Evolutionary conservation across 768 basidiomycete genomes (phyloP).

Genomic region (Tulasnella calospora): DNA sequence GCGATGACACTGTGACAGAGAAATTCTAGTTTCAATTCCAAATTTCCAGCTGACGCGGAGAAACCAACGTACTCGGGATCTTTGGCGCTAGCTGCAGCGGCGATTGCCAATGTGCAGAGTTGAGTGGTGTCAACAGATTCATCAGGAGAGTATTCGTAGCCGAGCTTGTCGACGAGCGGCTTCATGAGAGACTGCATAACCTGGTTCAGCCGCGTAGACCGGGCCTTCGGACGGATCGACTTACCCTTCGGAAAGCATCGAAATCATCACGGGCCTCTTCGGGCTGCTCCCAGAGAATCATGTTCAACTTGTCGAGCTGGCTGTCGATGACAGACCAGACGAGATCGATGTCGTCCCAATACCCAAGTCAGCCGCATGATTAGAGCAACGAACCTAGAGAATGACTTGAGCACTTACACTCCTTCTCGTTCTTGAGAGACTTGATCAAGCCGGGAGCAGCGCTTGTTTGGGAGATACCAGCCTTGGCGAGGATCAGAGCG

Average conservation of each 20-base stretch:
- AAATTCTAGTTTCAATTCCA: conserved; percentile 28
- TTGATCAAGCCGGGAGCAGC: conserved; percentile 69
- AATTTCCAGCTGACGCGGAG: not conserved
- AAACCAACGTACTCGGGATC: conserved; percentile 34
- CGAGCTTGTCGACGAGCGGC: conserved; percentile 73
- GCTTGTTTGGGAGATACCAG: conserved; percentile 73
- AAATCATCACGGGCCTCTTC: conserved; percentile 48
- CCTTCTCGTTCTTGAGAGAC: conserved; percentile 65
- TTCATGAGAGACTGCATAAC: conserved; percentile 42
- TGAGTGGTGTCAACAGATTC: conserved; percentile 67
- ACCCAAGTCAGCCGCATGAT: conserved; percentile 18
- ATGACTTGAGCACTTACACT: conserved; percentile 48
- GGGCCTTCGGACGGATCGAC: conserved; percentile 28
- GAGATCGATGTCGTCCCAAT: conserved; percentile 48
- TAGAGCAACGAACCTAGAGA: conserved; percentile 15
- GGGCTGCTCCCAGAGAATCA: conserved; percentile 80
- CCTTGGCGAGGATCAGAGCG: conserved; percentile 69
- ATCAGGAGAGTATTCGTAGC: conserved; percentile 61
- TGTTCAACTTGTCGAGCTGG: conserved; percentile 51
- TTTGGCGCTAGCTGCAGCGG: conserved; percentile 48
- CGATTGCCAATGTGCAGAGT: conserved; percentile 70
- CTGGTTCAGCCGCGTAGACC: not conserved
- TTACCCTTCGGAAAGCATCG: conserved; percentile 56
- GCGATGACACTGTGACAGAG: conserved; percentile 51
- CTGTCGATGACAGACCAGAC: conserved; percentile 71